Evolutionary conservation across 768 basidiomycete genomes (phyloP).

Genomic region (Phylloporus rhodoxanthus): DNA sequence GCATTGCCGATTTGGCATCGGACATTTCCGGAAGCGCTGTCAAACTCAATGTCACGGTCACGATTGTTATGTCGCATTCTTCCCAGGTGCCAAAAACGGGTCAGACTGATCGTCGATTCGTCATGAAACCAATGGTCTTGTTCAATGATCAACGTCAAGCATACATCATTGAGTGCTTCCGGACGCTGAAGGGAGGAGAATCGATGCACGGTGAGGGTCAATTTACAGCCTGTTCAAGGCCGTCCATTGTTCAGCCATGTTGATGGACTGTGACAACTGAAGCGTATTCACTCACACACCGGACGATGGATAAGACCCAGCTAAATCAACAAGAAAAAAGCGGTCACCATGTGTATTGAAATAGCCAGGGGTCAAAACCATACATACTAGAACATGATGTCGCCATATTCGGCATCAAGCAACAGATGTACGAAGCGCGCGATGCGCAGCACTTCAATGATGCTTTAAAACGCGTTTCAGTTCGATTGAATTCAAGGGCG

Average conservation of each 20-base stretch:
- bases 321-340: not conserved
- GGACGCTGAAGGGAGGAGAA: not conserved
- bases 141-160: constrained; percentile 1
- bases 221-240: constrained; percentile 2
- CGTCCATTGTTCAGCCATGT: not conserved
- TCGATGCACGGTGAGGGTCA: constrained; percentile 1
- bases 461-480: not conserved
- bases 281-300: constrained; percentile 1
- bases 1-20: too few species aligned
- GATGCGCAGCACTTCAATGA: not conserved
- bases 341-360: not conserved
- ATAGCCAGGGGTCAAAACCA: not conserved
- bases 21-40: too few species aligned
- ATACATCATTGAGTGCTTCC: not conserved
- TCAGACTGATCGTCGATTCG: too few species aligned
- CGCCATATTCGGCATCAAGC: constrained; percentile 3
- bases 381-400: constrained; percentile 13
- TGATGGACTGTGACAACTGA: not conserved
- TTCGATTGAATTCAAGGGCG: not conserved
- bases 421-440: constrained; percentile 2
- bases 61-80: not conserved
- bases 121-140: not conserved
- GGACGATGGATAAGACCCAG: constrained; percentile 5
- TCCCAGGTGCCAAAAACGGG: not conserved
- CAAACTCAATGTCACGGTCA: not conserved